phyloP scores from a whole-genome alignment of 352 stramenopile species.

The Lagenidium giganteum region DNA sequence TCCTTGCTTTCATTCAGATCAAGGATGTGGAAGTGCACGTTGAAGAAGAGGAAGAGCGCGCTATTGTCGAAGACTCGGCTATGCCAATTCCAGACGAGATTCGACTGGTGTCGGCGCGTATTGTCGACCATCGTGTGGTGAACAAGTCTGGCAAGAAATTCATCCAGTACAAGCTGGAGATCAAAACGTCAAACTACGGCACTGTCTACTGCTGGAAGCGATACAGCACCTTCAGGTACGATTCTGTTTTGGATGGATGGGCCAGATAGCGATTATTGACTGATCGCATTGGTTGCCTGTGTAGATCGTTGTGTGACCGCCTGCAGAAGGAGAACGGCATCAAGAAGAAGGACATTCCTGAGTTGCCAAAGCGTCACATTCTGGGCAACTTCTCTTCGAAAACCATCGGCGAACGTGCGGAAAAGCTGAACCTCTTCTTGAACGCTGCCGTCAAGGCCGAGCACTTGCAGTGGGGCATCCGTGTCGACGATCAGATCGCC shows the following conservation, averaged over 20 bases:
- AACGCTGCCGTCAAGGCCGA: conserved; percentile 57
- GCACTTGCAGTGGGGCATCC: conserved; percentile 75
- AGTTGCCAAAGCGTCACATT: conserved; percentile 67
- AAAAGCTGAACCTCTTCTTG: conserved; percentile 74
- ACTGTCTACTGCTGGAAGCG: conserved; percentile 80
- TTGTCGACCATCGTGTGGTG: conserved; percentile 69
- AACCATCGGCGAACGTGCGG: conserved; percentile 58
- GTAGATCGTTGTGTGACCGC: conserved; percentile 57
- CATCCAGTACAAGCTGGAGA: conserved; percentile 81
- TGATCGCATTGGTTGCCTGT: conserved; percentile 1
- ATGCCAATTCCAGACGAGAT: conserved; percentile 73
- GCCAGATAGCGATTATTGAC: too few relatives aligned
- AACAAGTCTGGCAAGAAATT: conserved; percentile 74
- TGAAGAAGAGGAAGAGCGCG: conserved; percentile 59
- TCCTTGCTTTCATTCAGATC: conserved; percentile 73
- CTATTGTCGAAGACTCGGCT: conserved; percentile 60
- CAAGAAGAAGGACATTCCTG: conserved; percentile 65
- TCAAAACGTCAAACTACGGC: conserved; percentile 74
- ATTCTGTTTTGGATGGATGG: background rate
- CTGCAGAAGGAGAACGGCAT: conserved; percentile 71
- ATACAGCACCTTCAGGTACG: conserved; percentile 73
- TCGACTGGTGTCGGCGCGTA: conserved; percentile 54
- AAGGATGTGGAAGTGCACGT: conserved; percentile 42
- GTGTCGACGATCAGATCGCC: conserved; percentile 71
- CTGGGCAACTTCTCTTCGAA: conserved; percentile 70